A percentile compares a stretch with the other conserved stretches of the same genome.
Conservation (phyloP, 2,329 filamentous ascomycete genomes). For the Botryotinia narcissicola region DNA sequence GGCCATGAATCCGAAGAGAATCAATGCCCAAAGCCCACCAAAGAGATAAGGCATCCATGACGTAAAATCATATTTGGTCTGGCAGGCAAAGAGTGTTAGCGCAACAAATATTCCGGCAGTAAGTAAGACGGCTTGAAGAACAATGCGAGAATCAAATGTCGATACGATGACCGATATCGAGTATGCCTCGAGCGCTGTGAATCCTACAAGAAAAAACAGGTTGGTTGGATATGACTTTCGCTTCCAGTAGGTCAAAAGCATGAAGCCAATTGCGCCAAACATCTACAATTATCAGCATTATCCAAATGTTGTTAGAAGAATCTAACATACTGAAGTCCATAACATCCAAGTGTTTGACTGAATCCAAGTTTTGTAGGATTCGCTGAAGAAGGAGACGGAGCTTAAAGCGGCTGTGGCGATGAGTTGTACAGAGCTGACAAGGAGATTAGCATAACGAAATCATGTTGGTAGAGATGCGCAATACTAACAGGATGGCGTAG, state of each 20-base stretch:
- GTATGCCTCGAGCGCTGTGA: conserved; percentile 92
- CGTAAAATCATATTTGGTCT: conserved; percentile 98
- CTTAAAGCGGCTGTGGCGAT: conserved; percentile 79
- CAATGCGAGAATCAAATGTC: conserved; percentile 79
- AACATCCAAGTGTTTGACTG: conserved; percentile 80
- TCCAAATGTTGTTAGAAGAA: conserved; percentile 3
- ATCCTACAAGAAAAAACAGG: conserved; percentile 84
- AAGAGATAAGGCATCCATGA: conserved; percentile 96
- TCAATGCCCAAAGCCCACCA: conserved; percentile 81
- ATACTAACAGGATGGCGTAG: conserved; percentile 79
- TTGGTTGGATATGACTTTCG: conserved; percentile 94
- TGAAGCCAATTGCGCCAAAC: conserved; percentile 77
- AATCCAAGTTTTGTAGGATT: conserved; percentile 80
- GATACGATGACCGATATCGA: conserved; percentile 88
- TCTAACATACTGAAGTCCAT: conserved; percentile 67
- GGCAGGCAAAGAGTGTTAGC: conserved; percentile 86
- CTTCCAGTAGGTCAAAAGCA: conserved; percentile 91
- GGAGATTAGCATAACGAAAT: conserved; percentile 14
- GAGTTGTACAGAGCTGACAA: conserved; percentile 74
- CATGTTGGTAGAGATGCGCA: background rate
- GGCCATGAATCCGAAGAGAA: conserved; percentile 91
- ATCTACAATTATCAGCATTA: conserved; percentile 47
- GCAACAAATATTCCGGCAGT: conserved; percentile 81
- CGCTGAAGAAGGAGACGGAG: conserved; percentile 81
- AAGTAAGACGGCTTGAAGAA: conserved; percentile 85